Percentiles rank a stretch among this genome's conserved stretches.
Conservation (phyloP, 768 basidiomycete species). For the Russula olivacea region DNA sequence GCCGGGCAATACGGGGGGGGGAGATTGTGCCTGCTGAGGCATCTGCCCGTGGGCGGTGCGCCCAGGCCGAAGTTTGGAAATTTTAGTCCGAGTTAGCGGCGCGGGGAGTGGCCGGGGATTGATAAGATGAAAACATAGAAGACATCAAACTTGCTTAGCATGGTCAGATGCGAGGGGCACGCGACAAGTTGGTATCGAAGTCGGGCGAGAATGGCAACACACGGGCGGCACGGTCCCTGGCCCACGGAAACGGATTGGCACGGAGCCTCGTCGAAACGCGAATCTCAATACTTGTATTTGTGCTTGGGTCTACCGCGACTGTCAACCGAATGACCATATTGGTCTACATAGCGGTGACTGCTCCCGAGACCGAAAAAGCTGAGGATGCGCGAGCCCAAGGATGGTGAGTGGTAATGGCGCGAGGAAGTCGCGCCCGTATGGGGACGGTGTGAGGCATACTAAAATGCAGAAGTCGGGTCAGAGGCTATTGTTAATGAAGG, state of each 20-base stretch:
- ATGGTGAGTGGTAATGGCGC: slow-evolving; percentile 16
- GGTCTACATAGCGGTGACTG: slow-evolving; percentile 36
- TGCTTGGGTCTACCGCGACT: slow-evolving; percentile 3
- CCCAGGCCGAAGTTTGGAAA: slow-evolving; percentile 9
- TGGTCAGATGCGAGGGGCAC: slow-evolving; percentile 13
- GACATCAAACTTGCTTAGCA: slow-evolving; percentile 2
- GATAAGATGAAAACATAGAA: slow-evolving; percentile 16
- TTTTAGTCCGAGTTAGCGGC: slow-evolving; percentile 4
- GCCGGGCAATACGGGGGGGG: not conserved
- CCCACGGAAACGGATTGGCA: slow-evolving; percentile 8
- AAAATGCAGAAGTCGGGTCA: not conserved
- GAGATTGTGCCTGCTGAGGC: slow-evolving; percentile 4
- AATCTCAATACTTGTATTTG: slow-evolving; percentile 17
- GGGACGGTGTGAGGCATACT: slow-evolving; percentile 10
- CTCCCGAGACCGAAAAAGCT: slow-evolving; percentile 34
- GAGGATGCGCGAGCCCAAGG: slow-evolving; percentile 37
- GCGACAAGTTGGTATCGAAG: slow-evolving; percentile 18
- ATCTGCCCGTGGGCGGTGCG: slow-evolving; percentile 14
- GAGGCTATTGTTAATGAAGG: too few species aligned
- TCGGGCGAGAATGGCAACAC: slow-evolving; percentile 11
- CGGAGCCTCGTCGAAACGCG: not conserved
- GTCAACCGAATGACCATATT: too few species aligned
- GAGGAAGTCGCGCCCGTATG: slow-evolving; percentile 16
- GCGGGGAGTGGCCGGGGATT: slow-evolving; percentile 4
- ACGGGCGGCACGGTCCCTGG: slow-evolving; percentile 13